Evolutionary conservation across 345 rosid genomes (phyloP).

Genomic region (Orychophragmus violaceus): DNA sequence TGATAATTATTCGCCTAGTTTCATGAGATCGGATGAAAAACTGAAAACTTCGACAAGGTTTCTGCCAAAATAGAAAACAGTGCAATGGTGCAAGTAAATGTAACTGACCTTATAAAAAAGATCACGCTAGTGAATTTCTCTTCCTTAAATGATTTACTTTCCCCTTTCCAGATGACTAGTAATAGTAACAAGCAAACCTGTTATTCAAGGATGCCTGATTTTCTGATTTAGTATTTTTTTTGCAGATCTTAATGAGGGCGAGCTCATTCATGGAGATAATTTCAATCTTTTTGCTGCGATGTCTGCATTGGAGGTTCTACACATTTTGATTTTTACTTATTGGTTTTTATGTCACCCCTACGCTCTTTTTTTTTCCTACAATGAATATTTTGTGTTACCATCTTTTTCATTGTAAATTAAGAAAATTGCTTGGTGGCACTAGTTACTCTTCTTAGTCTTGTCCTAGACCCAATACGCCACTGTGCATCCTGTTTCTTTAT

Average conservation of each 20-base stretch:
- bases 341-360: neutral
- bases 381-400: neutral
- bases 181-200: too few relatives aligned
- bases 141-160: too few relatives aligned
- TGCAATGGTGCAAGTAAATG: neutral
- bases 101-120: too few relatives aligned
- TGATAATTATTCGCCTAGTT: neutral
- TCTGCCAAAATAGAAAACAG: too few relatives aligned
- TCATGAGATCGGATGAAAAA: neutral
- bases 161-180: too few relatives aligned
- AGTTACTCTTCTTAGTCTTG: neutral
- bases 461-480: neutral
- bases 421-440: neutral
- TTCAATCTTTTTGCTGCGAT: conserved; percentile 85
- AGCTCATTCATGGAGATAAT: conserved; percentile 59
- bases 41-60: neutral
- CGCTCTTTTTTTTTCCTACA: neutral
- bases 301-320: conserved; percentile 93
- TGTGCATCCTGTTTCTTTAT: neutral
- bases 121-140: too few relatives aligned
- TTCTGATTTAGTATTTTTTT: neutral
- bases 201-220: too few relatives aligned
- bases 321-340: neutral
- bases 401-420: neutral
- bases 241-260: conserved; percentile 69